phyloP scores from a whole-genome alignment of 2,329 filamentous ascomycete species.

The Monosporascus sp. region DNA sequence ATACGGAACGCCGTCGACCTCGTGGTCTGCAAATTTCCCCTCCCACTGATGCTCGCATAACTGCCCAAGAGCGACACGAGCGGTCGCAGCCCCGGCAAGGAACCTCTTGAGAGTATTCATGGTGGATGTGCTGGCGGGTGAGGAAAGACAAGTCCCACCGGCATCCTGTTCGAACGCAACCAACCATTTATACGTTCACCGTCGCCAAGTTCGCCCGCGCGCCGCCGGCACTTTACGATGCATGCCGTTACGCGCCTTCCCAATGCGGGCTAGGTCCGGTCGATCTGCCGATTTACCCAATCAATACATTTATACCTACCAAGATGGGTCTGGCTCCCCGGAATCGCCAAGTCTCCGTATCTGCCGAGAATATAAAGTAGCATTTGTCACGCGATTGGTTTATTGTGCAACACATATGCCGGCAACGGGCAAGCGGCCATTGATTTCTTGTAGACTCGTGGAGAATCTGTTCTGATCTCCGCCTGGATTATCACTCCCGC shows the following conservation, averaged over 20 bases:
- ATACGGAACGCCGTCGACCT: conserved; percentile 16
- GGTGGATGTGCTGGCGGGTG: not conserved
- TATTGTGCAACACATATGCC: not conserved
- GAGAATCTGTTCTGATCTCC: no score
- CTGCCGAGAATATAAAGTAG: conserved; percentile 3
- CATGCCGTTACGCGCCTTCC: conserved; percentile 7
- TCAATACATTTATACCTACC: conserved; percentile 2
- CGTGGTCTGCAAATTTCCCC: conserved; percentile 19
- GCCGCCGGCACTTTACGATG: not conserved
- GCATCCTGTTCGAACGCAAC: not conserved
- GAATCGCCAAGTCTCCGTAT: conserved; percentile 12
- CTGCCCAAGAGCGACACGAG: conserved; percentile 12
- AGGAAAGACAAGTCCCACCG: not conserved
- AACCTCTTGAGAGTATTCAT: conserved; percentile 14
- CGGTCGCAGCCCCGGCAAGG: conserved; percentile 6
- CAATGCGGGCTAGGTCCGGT: conserved; percentile 5
- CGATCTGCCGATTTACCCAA: conserved; percentile 3
- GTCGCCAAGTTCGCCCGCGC: not conserved
- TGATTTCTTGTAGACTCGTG: no score
- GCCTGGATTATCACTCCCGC: no score
- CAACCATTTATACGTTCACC: conserved; percentile 1
- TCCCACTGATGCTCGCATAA: conserved; percentile 27
- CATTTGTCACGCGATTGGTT: not conserved
- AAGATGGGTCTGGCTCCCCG: conserved; percentile 1
- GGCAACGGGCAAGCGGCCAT: no score